A percentile compares a stretch with the other conserved stretches of the same genome.
Conservation (phyloP, 176 grass and related monocot genomes). For the Musa schizocarpa region DNA sequence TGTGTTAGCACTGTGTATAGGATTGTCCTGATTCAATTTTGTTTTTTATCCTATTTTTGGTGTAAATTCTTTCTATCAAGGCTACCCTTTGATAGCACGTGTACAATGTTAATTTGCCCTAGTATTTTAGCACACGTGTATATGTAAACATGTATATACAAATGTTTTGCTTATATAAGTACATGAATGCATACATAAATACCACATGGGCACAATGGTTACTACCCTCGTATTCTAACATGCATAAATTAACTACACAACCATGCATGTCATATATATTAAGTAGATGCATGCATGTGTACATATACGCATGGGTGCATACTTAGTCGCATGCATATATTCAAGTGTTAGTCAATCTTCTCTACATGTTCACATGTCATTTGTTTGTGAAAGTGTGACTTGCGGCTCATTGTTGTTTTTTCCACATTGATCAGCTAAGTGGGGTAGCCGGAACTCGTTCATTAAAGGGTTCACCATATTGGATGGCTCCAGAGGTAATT, state of each 20-base stretch:
- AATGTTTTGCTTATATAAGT: no score
- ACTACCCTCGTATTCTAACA: no score
- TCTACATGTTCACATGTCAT: not conserved
- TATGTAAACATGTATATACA: no score
- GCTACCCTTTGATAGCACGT: no score
- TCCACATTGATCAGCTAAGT: constrained; percentile 41
- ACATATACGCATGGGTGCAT: not conserved
- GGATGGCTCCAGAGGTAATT: constrained; percentile 96
- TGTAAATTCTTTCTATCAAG: not conserved
- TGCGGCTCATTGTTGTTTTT: not conserved
- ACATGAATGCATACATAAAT: no score
- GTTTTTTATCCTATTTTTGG: not conserved
- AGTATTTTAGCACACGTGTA: not conserved
- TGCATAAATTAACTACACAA: no score
- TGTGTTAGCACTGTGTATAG: no score
- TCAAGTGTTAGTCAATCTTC: not conserved
- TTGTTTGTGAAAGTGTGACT: not conserved
- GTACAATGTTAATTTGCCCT: not conserved
- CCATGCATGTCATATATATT: not conserved
- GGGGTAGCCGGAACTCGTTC: constrained; percentile 66
- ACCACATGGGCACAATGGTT: no score
- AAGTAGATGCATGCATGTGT: not conserved
- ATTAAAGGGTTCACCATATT: constrained; percentile 86
- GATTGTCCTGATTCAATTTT: not conserved
- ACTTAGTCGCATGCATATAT: not conserved